Conservation (phyloP, 768 basidiomycete species). For the Suillus subaureus region DNA sequence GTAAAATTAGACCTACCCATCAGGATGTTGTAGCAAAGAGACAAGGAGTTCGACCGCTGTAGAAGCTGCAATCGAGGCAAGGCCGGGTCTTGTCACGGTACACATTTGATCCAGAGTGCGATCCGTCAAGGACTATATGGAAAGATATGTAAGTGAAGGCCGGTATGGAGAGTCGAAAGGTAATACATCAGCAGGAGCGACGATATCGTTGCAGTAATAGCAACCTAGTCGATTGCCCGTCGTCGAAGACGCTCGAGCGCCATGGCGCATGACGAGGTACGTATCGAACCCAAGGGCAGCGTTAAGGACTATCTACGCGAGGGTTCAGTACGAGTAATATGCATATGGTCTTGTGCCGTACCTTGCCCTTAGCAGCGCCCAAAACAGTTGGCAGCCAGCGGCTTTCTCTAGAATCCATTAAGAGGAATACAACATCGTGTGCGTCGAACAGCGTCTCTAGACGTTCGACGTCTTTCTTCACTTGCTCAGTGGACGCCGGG, state of each 20-base stretch:
- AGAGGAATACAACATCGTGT: slow-evolving; percentile 89
- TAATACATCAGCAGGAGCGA: slow-evolving; percentile 90
- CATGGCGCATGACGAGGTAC: slow-evolving; percentile 96
- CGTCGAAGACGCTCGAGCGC: slow-evolving; percentile 51
- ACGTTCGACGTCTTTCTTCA: slow-evolving; percentile 64
- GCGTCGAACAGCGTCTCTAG: slow-evolving; percentile 79
- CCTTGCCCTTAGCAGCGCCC: slow-evolving; percentile 84
- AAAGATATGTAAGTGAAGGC: not conserved
- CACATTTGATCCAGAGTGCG: slow-evolving; percentile 99
- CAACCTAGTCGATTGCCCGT: slow-evolving; percentile 68
- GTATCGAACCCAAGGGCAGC: slow-evolving; percentile 95
- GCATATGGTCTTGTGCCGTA: slow-evolving; percentile 24
- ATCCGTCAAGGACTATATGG: slow-evolving; percentile 68
- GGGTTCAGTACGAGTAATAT: not conserved
- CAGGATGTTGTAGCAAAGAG: slow-evolving; percentile 86
- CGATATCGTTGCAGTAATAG: slow-evolving; percentile 98
- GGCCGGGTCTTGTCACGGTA: slow-evolving; percentile 93
- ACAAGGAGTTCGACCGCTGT: slow-evolving; percentile 92
- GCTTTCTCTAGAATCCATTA: slow-evolving; percentile 99
- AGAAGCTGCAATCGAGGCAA: slow-evolving; percentile 90
- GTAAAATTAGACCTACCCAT: slow-evolving; percentile 55
- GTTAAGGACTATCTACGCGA: slow-evolving; percentile 80
- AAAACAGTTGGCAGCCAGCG: slow-evolving; percentile 95
- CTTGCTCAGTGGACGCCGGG: slow-evolving; percentile 52
- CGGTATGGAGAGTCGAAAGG: not conserved